Evolutionary conservation across 2,329 filamentous ascomycete species (phyloP).

Genomic region (Alternaria ventricosa): DNA sequence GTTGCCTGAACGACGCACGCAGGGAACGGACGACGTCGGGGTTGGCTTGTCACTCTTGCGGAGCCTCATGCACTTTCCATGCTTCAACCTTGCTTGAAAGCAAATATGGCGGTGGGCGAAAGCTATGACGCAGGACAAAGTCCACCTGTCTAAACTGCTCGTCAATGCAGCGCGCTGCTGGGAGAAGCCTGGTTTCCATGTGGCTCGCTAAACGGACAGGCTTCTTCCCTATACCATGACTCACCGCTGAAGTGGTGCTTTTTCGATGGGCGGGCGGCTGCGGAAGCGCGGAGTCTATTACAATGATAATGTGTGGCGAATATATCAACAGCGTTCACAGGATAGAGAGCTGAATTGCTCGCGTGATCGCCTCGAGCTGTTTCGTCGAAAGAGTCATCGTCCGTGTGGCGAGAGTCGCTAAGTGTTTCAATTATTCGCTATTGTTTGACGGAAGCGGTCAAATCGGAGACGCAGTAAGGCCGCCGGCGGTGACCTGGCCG

Average conservation of each 20-base stretch:
- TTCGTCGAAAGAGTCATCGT: neutral
- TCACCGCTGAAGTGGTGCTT: constrained; percentile 18
- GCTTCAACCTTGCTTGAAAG: constrained; percentile 20
- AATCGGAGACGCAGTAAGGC: constrained; percentile 9
- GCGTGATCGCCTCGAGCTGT: constrained; percentile 1
- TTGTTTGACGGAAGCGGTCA: constrained; percentile 3
- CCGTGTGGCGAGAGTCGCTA: constrained; percentile 6
- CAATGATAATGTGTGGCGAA: constrained; percentile 1
- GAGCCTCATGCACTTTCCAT: constrained; percentile 21
- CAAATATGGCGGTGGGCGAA: constrained; percentile 14
- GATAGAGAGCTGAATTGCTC: constrained; percentile 10
- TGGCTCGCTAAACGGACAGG: constrained; percentile 25
- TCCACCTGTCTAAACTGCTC: constrained; percentile 25
- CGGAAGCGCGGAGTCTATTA: neutral
- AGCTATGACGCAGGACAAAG: constrained; percentile 28
- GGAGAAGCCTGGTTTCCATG: constrained; percentile 21
- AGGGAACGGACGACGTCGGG: neutral
- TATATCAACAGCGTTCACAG: neutral
- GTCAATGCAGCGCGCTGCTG: constrained; percentile 25
- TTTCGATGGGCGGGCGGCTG: constrained; percentile 3
- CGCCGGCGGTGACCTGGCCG: constrained; percentile 15
- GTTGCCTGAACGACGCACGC: constrained; percentile 20
- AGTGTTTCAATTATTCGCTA: constrained; percentile 9
- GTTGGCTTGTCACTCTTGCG: constrained; percentile 10
- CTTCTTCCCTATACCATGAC: constrained; percentile 27